Base-by-base conservation (phyloP, 352 stramenopile genomes). In the Globisporangium carolinianum region DNA sequence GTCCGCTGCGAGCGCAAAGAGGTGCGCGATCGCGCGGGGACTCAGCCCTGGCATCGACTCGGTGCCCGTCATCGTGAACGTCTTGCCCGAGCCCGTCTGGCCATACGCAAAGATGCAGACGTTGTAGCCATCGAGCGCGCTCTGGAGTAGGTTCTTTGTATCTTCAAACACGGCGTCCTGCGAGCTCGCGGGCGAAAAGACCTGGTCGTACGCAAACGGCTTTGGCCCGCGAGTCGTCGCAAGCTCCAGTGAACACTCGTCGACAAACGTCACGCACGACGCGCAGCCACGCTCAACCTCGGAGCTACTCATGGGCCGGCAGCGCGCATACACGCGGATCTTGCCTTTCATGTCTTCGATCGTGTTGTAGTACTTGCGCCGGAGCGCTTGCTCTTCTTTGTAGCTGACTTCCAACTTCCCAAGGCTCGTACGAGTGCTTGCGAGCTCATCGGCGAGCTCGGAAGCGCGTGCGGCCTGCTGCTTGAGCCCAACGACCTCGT, bases 281-380 rank as follows among this genome's bases (percentile, higher is more conserved):
- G 65, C 45, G 62, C 89, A 97, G 4, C 81, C 80, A 35, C 86
- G 79, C 42, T 97, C 83, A 37, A 76, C 60, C 65, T 97, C 91
- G 39, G 89, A 95, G 24, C 65, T 63, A 38, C 87, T 95, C 76
- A 98, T 96, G 49, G 92, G 92, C 5, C 90, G 85, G 63, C 89
- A 97, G 14, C 91, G 86, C 18, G 87, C 89, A 67, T 85, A 98
- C 17, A 98, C 91, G 38, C 91, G 83, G 67, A 98, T 98, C 69
- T 97, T 97, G 39, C 91, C 91, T 62, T 98, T 98, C 87, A 98
- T 96, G 72, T 98, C 91, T 63, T 98, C 92, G 66, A 98, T 97
- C 75, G 87, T 86, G 70, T 98, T 98, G 79, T 95, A 97, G 65
- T 97, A 97, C 62, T 97, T 97, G 74, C 97, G 97, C 18, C 91